Evolutionary conservation across 2,329 filamentous ascomycete genomes (phyloP).

Genomic region (Pseudocercospora fuligena): DNA sequence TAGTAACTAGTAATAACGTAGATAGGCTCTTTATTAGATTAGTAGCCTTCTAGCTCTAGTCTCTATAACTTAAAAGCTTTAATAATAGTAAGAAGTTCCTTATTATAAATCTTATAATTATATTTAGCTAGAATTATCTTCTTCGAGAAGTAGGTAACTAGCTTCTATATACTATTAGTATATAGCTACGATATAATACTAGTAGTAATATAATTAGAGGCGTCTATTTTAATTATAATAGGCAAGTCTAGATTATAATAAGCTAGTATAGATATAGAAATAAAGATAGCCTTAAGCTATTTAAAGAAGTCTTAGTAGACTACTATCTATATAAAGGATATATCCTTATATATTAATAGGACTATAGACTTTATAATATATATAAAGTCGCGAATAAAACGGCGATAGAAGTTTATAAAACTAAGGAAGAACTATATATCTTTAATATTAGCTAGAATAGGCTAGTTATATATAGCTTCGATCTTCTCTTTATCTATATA

Average conservation of each 20-base stretch:
- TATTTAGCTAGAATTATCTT: neutral
- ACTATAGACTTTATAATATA: neutral
- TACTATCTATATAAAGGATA: neutral
- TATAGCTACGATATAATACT: neutral
- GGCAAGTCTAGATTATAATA: neutral
- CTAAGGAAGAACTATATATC: constrained; percentile 10
- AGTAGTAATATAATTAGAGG: neutral
- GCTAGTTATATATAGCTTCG: constrained; percentile 1
- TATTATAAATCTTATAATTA: neutral
- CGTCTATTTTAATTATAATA: neutral
- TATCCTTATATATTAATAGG: neutral
- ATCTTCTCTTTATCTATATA: constrained; percentile 2
- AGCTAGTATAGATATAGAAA: neutral
- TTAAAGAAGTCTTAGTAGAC: neutral
- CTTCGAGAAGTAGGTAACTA: neutral
- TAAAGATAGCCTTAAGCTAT: neutral
- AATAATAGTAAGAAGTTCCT: neutral
- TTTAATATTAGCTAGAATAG: neutral
- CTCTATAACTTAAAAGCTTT: neutral
- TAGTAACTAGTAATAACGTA: neutral
- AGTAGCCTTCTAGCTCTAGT: neutral
- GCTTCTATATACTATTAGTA: neutral
- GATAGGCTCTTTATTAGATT: neutral
- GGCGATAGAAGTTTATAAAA: too few relatives aligned
- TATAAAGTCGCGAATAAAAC: neutral